A percentile compares a stretch with the other conserved stretches of the same genome.
phyloP scores from a whole-genome alignment of 106 monocot species.

The Amphibolis antarctica region DNA sequence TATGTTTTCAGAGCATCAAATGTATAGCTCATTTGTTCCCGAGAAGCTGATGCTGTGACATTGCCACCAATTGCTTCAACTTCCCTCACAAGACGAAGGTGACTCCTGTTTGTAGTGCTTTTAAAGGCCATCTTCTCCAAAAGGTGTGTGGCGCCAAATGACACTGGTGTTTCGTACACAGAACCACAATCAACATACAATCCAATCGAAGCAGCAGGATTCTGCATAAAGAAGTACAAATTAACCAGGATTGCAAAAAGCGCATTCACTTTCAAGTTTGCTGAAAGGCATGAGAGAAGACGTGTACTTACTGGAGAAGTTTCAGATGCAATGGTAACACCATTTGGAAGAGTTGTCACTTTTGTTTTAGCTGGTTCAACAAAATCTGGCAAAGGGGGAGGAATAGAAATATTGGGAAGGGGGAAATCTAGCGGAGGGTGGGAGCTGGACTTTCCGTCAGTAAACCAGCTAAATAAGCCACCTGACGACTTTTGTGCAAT shows the following conservation, averaged over 20 bases:
- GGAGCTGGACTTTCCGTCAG: conserved; percentile 31
- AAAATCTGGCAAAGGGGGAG: conserved; percentile 49
- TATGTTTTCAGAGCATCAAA: conserved; percentile 69
- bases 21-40: conserved; percentile 78
- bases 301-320: conserved; percentile 39
- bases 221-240: conserved; percentile 16
- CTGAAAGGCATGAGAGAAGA: not conserved
- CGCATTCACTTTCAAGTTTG: not conserved
- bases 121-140: conserved; percentile 74
- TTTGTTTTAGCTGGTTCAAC: conserved; percentile 55
- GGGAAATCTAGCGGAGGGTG: conserved; percentile 50
- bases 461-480: conserved; percentile 52
- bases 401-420: conserved; percentile 42
- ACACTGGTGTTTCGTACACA: conserved; percentile 43
- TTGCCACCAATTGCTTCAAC: conserved; percentile 71
- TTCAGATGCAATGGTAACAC: conserved; percentile 64
- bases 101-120: conserved; percentile 65
- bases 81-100: conserved; percentile 64
- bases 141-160: conserved; percentile 49
- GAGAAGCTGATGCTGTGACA: conserved; percentile 53
- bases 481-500: conserved; percentile 50
- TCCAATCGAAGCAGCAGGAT: conserved; percentile 57
- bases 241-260: not conserved
- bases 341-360: conserved; percentile 58
- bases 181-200: conserved; percentile 70